Base-by-base conservation (phyloP, 78 protist species). In the Isochrysis galbana region DNA sequence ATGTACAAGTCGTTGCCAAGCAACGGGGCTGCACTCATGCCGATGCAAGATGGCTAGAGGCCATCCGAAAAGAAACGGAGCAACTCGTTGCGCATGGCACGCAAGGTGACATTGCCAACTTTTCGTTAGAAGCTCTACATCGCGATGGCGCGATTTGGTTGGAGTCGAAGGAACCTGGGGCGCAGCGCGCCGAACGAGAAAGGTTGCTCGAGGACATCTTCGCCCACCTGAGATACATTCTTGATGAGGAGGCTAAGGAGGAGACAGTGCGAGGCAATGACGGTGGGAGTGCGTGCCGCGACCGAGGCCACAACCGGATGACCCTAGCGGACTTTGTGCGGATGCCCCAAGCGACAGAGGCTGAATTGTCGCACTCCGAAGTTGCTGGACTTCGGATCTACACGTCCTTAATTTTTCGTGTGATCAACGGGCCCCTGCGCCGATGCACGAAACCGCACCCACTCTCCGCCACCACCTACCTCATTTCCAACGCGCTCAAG, bases 401-500 rank as follows among this genome's bases (percentile, higher is more conserved):
- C 89, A 84, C 89, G 61, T 41, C 89, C 42, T 26, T 21, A 34
- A 41, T 67, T 29, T 84, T 84, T 38, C 54, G 89, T 29, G 70
- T 38, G 61, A 84, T 84, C 89, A 84, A 84, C 89, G 67, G 67
- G 46, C 67, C 54, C 46, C 89, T 84, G 36, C 89, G 89, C 29
- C 26, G 21, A 19, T 11, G 29, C 21, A 22, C 47, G 72, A 84
- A 44, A 39, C 89, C 72, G 44, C 89, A 84, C 89, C 89, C 89
- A 22, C 54, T 84, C 61, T 54, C 54, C 69, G n/a, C 36, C 70
- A 84, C 89, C 39, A 38, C 67, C 42, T 5, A 23, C 39, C 67
- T 44, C 69, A 22, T 84, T 38, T 32, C 89, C 32, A 26, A 47
- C 25, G 89, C 61, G 67, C 54, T 84, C 89, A 47, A 47, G 72